Evolutionary conservation across 2,329 filamentous ascomycete genomes (phyloP), one percentile per base, ranked within the genome.

Genomic region (Claviceps sp.): DNA sequence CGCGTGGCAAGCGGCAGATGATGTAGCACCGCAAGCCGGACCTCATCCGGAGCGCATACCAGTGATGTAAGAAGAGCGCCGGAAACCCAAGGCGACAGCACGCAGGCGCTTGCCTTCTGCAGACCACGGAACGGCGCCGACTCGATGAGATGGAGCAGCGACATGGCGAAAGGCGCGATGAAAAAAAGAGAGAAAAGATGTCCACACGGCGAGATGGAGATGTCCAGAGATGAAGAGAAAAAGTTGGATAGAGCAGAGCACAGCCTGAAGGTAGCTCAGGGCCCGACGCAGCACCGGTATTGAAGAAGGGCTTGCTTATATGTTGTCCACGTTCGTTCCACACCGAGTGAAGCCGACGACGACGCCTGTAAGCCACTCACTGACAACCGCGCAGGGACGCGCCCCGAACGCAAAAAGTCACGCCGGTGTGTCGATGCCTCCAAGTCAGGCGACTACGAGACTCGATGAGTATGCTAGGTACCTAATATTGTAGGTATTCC

Each of bases 61-160:
- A 59, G 49, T 9, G 55, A 53, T 9, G 56, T 41, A 6, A 59
- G 53, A 1, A 57, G 54, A 6, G 55, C 51, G 24, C 57, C 57
- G 1, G 57, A 57, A 26, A 59, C 24, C 36, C 53, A 37, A 1
- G 57, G 57, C 4, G 54, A 55, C 30, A 54, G 48, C n/a, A 59
- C 37, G 9, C 42, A 40, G 11, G 26, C 48, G 47, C 37, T 16
- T 22, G 50, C 38, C 22, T 47, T 38, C 30, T 51, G 51, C 30
- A 58, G 40, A 8, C 41, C 54, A 34, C 54, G 52, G 26, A 55
- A 24, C 9, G 56, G 56, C 47, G 50, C 20, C 3, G 57, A 58
- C 18, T 59, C 55, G 36, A 55, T n/a, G 26, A 54, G 9, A 5
- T 24, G 41, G 9, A 54, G 6, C 22, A 54, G 43, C 5, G 53